Percentiles rank a stretch among this genome's conserved stretches.
These are phyloP conservation scores for Xylaria curta DNA, from an alignment of 495 filamentous ascomycete species.

Conservation along the genomic window DNA sequence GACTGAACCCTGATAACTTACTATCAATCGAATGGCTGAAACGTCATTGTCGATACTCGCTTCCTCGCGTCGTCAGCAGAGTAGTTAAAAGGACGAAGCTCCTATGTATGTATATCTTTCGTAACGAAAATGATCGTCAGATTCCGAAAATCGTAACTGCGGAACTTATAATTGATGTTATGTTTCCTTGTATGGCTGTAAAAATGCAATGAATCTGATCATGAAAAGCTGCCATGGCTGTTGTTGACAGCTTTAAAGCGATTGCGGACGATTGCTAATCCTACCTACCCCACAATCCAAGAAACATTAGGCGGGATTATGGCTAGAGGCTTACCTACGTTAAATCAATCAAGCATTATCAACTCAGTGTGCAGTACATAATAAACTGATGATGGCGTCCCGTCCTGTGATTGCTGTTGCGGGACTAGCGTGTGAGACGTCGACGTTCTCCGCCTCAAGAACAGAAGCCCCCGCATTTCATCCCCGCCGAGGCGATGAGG, in stretches of 20 bases:
- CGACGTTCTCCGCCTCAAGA: conserved; percentile 60
- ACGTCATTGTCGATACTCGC: not conserved
- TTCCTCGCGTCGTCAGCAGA: not conserved
- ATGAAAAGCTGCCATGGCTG: not conserved
- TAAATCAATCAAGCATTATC: not conserved
- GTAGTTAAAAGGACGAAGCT: not conserved
- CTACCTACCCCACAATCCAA: conserved; percentile 5
- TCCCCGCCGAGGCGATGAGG: conserved; percentile 53
- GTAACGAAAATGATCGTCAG: not conserved
- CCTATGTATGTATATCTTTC: not conserved
- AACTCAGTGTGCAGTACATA: not conserved
- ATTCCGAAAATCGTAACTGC: not conserved
- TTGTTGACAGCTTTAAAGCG: not conserved
- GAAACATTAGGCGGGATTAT: not conserved
- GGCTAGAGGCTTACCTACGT: not conserved
- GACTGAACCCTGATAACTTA: not conserved
- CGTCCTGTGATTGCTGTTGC: conserved; percentile 60
- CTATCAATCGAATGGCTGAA: not conserved
- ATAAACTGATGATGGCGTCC: conserved; percentile 28
- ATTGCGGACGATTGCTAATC: not conserved
- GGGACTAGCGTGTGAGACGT: conserved; percentile 63
- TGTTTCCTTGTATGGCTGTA: not conserved
- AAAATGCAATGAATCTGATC: not conserved
- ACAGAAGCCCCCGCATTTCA: conserved; percentile 60
- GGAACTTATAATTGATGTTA: not conserved